A percentile compares a stretch with the other conserved stretches of the same genome.
Conservation (phyloP, 345 rosid genomes). For the Brassica incana region DNA sequence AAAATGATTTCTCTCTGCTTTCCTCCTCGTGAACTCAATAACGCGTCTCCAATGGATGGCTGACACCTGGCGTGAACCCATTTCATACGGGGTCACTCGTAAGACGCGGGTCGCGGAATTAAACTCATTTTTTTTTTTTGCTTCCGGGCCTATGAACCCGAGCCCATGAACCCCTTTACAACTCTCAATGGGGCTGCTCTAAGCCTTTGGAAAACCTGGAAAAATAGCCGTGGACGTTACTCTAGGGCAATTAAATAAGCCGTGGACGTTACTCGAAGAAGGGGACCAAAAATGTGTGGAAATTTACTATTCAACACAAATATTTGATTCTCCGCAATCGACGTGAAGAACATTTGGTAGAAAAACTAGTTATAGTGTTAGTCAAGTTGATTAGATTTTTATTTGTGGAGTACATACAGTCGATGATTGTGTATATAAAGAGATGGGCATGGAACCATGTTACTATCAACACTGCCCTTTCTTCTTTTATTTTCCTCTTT, state of each 20-base stretch:
- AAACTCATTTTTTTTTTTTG: no score
- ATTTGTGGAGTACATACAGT: not conserved
- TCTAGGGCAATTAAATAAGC: not conserved
- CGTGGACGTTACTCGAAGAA: not conserved
- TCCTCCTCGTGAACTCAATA: no score
- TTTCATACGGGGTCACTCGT: no score
- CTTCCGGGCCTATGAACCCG: no score
- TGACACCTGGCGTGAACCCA: no score
- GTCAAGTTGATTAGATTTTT: not conserved
- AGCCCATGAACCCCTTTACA: no score
- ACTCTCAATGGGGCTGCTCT: no score
- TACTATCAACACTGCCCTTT: not conserved
- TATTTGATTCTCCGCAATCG: not conserved
- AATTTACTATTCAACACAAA: not conserved
- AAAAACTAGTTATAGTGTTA: not conserved
- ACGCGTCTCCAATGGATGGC: no score
- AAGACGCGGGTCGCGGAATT: no score
- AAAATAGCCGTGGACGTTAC: not conserved
- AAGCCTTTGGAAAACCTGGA: not conserved
- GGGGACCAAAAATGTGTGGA: not conserved
- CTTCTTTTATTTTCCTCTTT: not conserved
- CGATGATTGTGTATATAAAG: not conserved
- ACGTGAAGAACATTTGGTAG: not conserved
- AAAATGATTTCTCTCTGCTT: no score
- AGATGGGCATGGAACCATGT: not conserved